A percentile compares a stretch with the other conserved stretches of the same genome.
phyloP scores from a whole-genome alignment of 2,329 filamentous ascomycete genomes.

The Trichophyton schoenleinii region DNA sequence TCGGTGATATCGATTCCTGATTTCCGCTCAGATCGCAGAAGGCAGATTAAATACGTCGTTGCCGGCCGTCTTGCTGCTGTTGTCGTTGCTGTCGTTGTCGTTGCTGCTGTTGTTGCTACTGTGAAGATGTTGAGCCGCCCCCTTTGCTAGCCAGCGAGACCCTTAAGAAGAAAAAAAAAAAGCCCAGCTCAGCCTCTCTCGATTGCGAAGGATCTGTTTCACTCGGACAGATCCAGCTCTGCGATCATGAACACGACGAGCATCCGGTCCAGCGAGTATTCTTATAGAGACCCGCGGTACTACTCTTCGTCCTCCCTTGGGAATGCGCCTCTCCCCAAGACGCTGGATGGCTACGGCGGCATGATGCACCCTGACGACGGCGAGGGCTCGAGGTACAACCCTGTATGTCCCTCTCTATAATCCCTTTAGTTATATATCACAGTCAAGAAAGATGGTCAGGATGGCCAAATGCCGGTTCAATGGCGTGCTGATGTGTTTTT shows the following conservation, averaged over 20 bases:
- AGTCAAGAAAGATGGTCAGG: neutral
- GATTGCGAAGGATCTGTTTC: neutral
- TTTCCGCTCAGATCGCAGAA: neutral
- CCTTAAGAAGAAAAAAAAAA: no score
- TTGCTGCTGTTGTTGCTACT: neutral
- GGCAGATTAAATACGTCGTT: neutral
- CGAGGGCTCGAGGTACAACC: conserved; percentile 44
- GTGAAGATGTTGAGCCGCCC: neutral
- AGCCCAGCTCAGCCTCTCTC: neutral
- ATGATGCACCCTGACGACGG: conserved; percentile 43
- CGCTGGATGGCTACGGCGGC: conserved; percentile 49
- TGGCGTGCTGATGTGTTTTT: neutral
- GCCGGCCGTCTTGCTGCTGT: neutral
- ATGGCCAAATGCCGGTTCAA: neutral
- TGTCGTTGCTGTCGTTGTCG: neutral
- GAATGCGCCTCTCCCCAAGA: conserved; percentile 26
- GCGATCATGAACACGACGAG: conserved; percentile 20
- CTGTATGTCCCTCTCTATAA: conserved; percentile 33
- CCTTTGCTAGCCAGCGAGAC: neutral
- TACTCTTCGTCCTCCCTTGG: conserved; percentile 25
- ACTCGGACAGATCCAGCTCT: neutral
- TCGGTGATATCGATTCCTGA: neutral
- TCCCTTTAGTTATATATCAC: neutral
- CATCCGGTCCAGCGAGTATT: conserved; percentile 29
- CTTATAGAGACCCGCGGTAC: conserved; percentile 31